Evolutionary conservation across 1,139 yeast genomes (phyloP).

Genomic region (Hyphopichia khmerensis): DNA sequence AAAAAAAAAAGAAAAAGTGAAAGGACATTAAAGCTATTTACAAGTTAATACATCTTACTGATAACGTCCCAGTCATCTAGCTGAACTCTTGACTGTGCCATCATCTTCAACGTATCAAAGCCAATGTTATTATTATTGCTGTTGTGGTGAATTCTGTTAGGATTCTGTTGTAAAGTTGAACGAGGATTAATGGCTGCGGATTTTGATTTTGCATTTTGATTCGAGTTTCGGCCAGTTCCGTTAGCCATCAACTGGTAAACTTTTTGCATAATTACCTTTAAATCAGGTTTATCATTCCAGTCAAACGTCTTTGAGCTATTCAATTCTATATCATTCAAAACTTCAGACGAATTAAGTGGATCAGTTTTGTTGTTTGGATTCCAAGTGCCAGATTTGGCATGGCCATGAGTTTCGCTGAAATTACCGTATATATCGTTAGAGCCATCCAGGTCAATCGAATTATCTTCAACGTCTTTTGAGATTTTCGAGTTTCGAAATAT

Average conservation of each 20-base stretch:
- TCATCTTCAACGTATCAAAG: slow-evolving; percentile 14
- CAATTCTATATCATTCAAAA: too few species aligned
- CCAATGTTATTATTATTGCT: slow-evolving; percentile 22
- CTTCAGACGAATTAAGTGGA: too few species aligned
- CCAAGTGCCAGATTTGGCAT: slow-evolving; percentile 15
- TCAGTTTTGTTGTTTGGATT: slow-evolving; percentile 9
- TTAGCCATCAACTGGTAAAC: slow-evolving; percentile 27
- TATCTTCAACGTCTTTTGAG: background rate
- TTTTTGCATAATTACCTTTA: slow-evolving; percentile 22
- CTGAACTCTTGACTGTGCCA: slow-evolving; percentile 28
- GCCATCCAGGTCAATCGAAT: background rate
- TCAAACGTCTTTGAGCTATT: background rate
- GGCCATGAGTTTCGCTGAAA: slow-evolving; percentile 18
- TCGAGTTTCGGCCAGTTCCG: slow-evolving; percentile 9
- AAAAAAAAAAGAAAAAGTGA: too few species aligned
- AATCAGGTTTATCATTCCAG: slow-evolving; percentile 7
- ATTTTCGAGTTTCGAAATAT: background rate
- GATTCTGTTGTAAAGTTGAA: slow-evolving; percentile 7
- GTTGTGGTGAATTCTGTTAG: slow-evolving; percentile 16
- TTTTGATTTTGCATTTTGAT: slow-evolving; percentile 1
- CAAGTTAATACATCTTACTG: slow-evolving; percentile 25
- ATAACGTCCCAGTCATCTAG: slow-evolving; percentile 47
- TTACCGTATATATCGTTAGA: slow-evolving; percentile 20
- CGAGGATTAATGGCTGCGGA: slow-evolving; percentile 6
- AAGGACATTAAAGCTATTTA: background rate